Evolutionary conservation across 2,329 filamentous ascomycete species (phyloP).

Genomic region (Teratosphaeria zuluensis): DNA sequence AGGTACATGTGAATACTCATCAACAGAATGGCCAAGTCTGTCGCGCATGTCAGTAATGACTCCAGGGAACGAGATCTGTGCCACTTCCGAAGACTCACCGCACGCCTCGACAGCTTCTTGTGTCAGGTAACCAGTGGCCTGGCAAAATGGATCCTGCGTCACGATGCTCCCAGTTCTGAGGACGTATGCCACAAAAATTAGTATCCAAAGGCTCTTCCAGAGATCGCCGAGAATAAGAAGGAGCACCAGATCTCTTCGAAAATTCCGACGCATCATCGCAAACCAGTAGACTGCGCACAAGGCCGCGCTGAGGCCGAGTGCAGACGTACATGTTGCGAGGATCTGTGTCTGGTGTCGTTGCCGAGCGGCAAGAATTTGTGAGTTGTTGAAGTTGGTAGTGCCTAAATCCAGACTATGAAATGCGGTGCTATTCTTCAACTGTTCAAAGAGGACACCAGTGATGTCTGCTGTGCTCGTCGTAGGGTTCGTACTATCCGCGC

Average conservation of each 20-base stretch:
- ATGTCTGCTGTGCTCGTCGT: background rate
- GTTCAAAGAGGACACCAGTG: background rate
- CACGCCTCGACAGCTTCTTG: conserved; percentile 19
- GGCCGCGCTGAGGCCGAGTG: conserved; percentile 48
- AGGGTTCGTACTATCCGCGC: background rate
- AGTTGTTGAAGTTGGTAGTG: conserved; percentile 5
- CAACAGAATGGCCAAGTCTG: conserved; percentile 59
- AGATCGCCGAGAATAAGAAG: conserved; percentile 63
- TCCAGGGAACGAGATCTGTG: background rate
- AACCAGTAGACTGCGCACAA: conserved; percentile 61
- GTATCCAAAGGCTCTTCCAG: conserved; percentile 59
- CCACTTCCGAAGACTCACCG: conserved; percentile 7
- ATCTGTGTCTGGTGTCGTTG: conserved; percentile 24
- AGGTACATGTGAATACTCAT: conserved; percentile 65
- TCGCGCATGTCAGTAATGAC: background rate
- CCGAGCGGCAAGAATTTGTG: conserved; percentile 7
- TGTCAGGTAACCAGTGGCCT: conserved; percentile 21
- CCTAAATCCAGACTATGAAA: conserved; percentile 1
- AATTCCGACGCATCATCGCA: conserved; percentile 60
- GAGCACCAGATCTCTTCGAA: conserved; percentile 67
- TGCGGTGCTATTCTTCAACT: background rate
- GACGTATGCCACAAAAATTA: conserved; percentile 53
- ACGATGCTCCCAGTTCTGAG: conserved; percentile 38
- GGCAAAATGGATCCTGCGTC: conserved; percentile 15
- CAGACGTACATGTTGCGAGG: conserved; percentile 25